phyloP scores from a whole-genome alignment of 352 stramenopile species.

The Phytopythium helicoides region DNA sequence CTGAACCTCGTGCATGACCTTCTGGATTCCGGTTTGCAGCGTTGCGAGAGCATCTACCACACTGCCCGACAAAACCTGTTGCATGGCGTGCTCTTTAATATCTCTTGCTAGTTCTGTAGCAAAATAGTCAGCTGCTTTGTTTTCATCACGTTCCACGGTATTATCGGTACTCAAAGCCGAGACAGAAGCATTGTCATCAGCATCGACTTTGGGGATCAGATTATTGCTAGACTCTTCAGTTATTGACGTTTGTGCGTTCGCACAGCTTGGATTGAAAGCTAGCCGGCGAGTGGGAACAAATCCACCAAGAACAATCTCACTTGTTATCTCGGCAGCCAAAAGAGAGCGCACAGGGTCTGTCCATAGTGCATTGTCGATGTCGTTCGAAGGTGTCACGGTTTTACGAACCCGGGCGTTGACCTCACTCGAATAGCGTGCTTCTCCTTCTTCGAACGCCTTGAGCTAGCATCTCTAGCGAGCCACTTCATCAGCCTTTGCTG shows the following conservation, averaged over 20 bases:
- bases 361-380: slow-evolving; percentile 26
- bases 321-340: slow-evolving; percentile 53
- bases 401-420: slow-evolving; percentile 29
- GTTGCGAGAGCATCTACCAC: slow-evolving; percentile 36
- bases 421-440: slow-evolving; percentile 29
- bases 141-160: neutral
- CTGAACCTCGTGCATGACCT: slow-evolving; percentile 37
- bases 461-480: slow-evolving; percentile 15
- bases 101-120: slow-evolving; percentile 1
- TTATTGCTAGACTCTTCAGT: too few species aligned
- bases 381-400: slow-evolving; percentile 13
- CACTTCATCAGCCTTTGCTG: slow-evolving; percentile 6
- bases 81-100: slow-evolving; percentile 12
- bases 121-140: neutral
- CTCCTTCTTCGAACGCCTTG: slow-evolving; percentile 8
- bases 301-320: slow-evolving; percentile 51
- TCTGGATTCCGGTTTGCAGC: slow-evolving; percentile 44
- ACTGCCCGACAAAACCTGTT: slow-evolving; percentile 16
- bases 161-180: neutral
- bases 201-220: neutral
- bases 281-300: slow-evolving; percentile 30
- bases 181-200: neutral
- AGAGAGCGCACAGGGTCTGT: slow-evolving; percentile 43
- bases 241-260: neutral
- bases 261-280: slow-evolving; percentile 11